A percentile compares a stretch with the other conserved stretches of the same genome.
Evolutionary conservation across 106 monocot species (phyloP).

Genomic region (Dendrobium huoshanense): DNA sequence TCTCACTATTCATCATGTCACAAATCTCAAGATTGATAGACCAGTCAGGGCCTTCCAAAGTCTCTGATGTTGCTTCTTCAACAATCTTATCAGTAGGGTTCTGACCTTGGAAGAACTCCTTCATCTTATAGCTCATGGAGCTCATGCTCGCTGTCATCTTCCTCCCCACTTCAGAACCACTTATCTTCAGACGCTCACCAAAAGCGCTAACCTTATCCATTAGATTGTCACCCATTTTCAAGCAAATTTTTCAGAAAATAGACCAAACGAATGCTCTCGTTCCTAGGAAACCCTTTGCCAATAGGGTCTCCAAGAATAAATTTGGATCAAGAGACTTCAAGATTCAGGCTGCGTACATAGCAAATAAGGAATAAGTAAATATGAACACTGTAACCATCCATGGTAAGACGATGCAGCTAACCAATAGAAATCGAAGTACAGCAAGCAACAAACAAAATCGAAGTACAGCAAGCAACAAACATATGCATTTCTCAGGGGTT

Average conservation of each 20-base stretch:
- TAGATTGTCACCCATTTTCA: slow-evolving; percentile 51
- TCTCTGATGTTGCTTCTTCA: slow-evolving; percentile 84
- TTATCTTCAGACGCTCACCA: slow-evolving; percentile 62
- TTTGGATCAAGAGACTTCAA: neutral
- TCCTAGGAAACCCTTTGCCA: neutral
- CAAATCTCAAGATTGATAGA: slow-evolving; percentile 85
- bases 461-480: neutral
- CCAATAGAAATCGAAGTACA: neutral
- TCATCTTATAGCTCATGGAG: slow-evolving; percentile 92
- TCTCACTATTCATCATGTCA: slow-evolving; percentile 73
- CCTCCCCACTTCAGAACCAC: slow-evolving; percentile 47
- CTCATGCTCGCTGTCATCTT: slow-evolving; percentile 72
- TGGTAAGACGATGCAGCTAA: neutral
- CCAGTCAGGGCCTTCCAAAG: slow-evolving; percentile 75
- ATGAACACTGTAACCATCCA: neutral
- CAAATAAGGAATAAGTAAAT: neutral
- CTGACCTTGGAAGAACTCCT: slow-evolving; percentile 81
- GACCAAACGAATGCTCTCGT: neutral
- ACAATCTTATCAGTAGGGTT: slow-evolving; percentile 74
- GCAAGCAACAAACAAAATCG: neutral
- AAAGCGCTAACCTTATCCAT: slow-evolving; percentile 81
- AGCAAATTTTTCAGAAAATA: neutral
- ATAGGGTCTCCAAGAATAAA: neutral
- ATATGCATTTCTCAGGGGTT: neutral
- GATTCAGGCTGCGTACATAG: neutral